These are phyloP conservation scores for Claviceps fusiformis DNA, from an alignment of 2,329 filamentous ascomycete genomes.

Conservation along the genomic window DNA sequence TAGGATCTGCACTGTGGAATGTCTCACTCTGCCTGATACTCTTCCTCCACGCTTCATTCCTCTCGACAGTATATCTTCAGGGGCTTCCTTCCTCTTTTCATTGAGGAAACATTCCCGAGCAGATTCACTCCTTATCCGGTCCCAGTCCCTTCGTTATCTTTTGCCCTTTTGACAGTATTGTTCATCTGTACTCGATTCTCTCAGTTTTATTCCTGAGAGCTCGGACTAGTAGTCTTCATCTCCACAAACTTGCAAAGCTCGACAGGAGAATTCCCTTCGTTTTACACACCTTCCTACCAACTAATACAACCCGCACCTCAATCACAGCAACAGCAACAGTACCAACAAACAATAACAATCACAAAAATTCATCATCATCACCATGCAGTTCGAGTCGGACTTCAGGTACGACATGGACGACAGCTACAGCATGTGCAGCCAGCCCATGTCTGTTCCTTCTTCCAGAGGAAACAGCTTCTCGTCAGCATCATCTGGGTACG, in stretches of 20 bases:
- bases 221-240: not conserved
- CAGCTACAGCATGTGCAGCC: slow-evolving; percentile 24
- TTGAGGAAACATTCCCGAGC: slow-evolving; percentile 22
- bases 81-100: slow-evolving; percentile 20
- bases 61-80: slow-evolving; percentile 28
- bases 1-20: slow-evolving; percentile 21
- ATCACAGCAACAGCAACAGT: too few relatives aligned
- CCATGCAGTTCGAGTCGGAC: slow-evolving; percentile 26
- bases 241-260: not conserved
- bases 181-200: not conserved
- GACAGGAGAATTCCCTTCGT: slow-evolving; percentile 3
- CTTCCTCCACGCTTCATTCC: slow-evolving; percentile 23
- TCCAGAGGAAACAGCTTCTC: slow-evolving; percentile 25
- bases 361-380: slow-evolving; percentile 10
- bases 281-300: not conserved
- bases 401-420: slow-evolving; percentile 27
- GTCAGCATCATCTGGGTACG: slow-evolving; percentile 26
- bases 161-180: slow-evolving; percentile 4
- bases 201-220: not conserved
- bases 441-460: slow-evolving; percentile 23
- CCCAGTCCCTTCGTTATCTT: slow-evolving; percentile 3
- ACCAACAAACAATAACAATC: too few relatives aligned
- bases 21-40: slow-evolving; percentile 21
- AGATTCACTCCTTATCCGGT: slow-evolving; percentile 11
- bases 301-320: not conserved